phyloP scores from a whole-genome alignment of 371 early-diverging fungal genomes.

The Thermomucor indicae-seudaticae region DNA sequence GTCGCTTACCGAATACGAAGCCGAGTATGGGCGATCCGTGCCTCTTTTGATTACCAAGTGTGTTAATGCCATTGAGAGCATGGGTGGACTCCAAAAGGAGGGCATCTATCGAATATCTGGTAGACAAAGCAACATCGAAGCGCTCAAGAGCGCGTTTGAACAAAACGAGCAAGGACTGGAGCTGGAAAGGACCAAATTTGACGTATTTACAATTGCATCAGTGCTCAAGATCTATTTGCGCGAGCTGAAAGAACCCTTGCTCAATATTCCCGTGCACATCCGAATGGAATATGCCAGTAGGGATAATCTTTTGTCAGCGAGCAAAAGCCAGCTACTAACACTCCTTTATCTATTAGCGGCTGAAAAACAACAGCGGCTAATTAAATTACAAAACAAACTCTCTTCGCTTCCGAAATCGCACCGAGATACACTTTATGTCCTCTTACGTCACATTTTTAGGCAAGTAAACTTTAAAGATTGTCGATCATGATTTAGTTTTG shows the following conservation, averaged over 20 bases:
- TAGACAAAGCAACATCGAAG: slow-evolving; percentile 52
- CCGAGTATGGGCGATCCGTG: slow-evolving; percentile 41
- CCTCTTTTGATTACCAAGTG: slow-evolving; percentile 58
- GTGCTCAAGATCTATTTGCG: slow-evolving; percentile 64
- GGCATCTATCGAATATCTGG: slow-evolving; percentile 72
- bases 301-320: neutral
- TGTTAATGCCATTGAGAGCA: slow-evolving; percentile 54
- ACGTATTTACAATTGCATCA: slow-evolving; percentile 56
- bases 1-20: slow-evolving; percentile 40
- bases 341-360: slow-evolving; percentile 14
- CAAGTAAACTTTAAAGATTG: slow-evolving; percentile 13
- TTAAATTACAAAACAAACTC: slow-evolving; percentile 19
- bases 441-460: slow-evolving; percentile 53
- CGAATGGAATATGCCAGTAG: slow-evolving; percentile 58
- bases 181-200: slow-evolving; percentile 36
- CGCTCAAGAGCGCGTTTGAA: slow-evolving; percentile 51
- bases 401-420: slow-evolving; percentile 37
- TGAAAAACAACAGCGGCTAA: slow-evolving; percentile 26
- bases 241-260: slow-evolving; percentile 59
- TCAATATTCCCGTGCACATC: slow-evolving; percentile 45
- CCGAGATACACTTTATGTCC: slow-evolving; percentile 41
- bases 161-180: slow-evolving; percentile 45
- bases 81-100: slow-evolving; percentile 62
- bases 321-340: neutral
- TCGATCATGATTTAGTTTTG: neutral